phyloP scores from a whole-genome alignment of 2,329 filamentous ascomycete genomes.

The Penicillium frequentans region DNA sequence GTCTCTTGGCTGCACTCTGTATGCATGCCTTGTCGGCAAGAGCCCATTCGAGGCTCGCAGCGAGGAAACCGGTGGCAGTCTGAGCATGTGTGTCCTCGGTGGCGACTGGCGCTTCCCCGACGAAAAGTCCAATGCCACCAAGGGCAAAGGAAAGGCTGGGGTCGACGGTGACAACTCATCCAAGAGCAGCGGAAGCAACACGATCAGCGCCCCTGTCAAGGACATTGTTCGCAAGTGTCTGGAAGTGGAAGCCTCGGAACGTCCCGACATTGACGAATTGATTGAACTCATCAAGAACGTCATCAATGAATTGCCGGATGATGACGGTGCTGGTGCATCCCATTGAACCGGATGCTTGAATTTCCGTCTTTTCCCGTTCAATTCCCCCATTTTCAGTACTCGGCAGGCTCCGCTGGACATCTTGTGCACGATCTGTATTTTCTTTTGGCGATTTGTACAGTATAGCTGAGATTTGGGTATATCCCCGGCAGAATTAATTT shows the following conservation, averaged over 20 bases:
- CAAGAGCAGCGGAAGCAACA: constrained; percentile 49
- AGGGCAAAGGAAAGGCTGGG: constrained; percentile 55
- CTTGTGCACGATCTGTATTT: constrained; percentile 6
- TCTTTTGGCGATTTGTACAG: constrained; percentile 24
- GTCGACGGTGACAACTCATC: constrained; percentile 19
- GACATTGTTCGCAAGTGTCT: constrained; percentile 86
- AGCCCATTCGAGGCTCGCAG: constrained; percentile 94
- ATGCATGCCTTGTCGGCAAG: constrained; percentile 94
- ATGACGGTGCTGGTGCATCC: constrained; percentile 43
- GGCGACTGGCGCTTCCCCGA: constrained; percentile 98
- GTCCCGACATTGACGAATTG: constrained; percentile 83
- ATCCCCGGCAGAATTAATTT: neutral
- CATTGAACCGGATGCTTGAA: constrained; percentile 9
- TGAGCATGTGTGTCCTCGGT: constrained; percentile 88
- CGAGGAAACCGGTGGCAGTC: constrained; percentile 90
- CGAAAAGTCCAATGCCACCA: constrained; percentile 64
- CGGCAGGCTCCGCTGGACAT: constrained; percentile 15
- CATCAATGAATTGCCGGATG: constrained; percentile 66
- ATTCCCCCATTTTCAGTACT: constrained; percentile 6
- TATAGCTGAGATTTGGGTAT: constrained; percentile 19
- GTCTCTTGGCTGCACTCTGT: constrained; percentile 96
- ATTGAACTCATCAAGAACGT: constrained; percentile 75
- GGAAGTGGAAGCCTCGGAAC: constrained; percentile 79
- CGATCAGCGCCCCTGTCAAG: constrained; percentile 78
- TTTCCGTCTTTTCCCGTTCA: constrained; percentile 2